Conservation (phyloP, 495 filamentous ascomycete species). For the Aspergillus egyptiacus region DNA sequence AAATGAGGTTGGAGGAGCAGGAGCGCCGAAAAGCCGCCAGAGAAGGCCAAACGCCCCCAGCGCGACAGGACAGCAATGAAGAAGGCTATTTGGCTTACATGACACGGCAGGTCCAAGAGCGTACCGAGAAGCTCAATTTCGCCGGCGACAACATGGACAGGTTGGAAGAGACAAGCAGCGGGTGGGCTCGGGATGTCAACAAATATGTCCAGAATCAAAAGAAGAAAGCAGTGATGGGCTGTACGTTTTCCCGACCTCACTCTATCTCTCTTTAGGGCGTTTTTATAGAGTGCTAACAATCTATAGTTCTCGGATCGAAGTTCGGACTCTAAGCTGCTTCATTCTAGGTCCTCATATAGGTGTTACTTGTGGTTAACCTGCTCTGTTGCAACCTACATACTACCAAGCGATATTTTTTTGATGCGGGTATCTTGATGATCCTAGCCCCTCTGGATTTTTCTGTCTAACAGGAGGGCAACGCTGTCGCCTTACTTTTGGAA, state of each 20-base stretch:
- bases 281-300: background rate
- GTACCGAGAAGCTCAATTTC: slow-evolving; percentile 78
- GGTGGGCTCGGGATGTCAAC: slow-evolving; percentile 78
- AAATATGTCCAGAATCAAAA: slow-evolving; percentile 86
- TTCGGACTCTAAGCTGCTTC: slow-evolving; percentile 31
- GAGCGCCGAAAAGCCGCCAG: slow-evolving; percentile 45
- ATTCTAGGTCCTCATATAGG: background rate
- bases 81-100: slow-evolving; percentile 68
- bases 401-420: background rate
- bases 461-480: too few relatives aligned
- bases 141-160: slow-evolving; percentile 79
- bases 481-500: too few relatives aligned
- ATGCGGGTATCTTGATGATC: too few relatives aligned
- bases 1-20: slow-evolving; percentile 53
- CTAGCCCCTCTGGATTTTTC: too few relatives aligned
- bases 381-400: background rate
- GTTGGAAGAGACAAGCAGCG: slow-evolving; percentile 69
- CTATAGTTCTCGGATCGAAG: slow-evolving; percentile 37
- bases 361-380: background rate
- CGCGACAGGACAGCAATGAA: slow-evolving; percentile 22
- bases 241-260: slow-evolving; percentile 26
- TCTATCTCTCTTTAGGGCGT: background rate
- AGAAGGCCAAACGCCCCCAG: slow-evolving; percentile 27
- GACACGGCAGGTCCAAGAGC: slow-evolving; percentile 76
- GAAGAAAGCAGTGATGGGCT: slow-evolving; percentile 67